Evolutionary conservation across 208 protist species (phyloP).

Genomic region (Wallacemonas sp.): DNA sequence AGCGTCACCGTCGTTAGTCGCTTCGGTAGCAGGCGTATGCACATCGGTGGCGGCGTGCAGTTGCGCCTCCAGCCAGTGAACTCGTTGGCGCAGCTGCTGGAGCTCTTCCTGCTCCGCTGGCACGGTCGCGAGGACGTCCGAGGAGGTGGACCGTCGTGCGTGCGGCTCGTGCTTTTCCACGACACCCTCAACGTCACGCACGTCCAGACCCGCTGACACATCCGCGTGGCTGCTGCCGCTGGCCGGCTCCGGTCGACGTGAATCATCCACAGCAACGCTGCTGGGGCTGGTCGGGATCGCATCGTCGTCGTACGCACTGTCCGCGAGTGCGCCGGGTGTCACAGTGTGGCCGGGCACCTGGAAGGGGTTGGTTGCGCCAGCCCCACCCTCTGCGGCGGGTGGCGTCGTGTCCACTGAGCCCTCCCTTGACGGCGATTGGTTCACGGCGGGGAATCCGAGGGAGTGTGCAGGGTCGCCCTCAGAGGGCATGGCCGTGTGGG

Average conservation of each 20-base stretch:
- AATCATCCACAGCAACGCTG: slow-evolving; percentile 6
- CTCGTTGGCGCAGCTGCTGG: not conserved
- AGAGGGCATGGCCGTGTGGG: not conserved
- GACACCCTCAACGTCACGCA: too few species aligned
- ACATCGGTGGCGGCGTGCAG: slow-evolving; percentile 21
- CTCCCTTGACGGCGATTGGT: too few species aligned
- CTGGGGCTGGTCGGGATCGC: slow-evolving; percentile 2
- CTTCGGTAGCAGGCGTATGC: too few species aligned
- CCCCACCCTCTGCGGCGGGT: too few species aligned
- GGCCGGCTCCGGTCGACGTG: not conserved
- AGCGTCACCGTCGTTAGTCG: too few species aligned
- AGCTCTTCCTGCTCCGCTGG: not conserved
- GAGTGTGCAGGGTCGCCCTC: not conserved
- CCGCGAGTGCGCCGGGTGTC: not conserved
- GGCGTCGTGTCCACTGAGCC: too few species aligned
- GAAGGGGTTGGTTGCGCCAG: not conserved
- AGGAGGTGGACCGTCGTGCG: too few species aligned
- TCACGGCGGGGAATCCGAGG: too few species aligned
- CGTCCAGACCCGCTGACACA: too few species aligned
- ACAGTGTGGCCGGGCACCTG: not conserved
- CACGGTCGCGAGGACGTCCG: not conserved
- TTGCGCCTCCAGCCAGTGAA: slow-evolving; percentile 10
- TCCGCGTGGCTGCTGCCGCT: too few species aligned
- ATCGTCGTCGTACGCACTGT: not conserved
- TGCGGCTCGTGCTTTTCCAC: too few species aligned